Conservation (phyloP, 1,284 basidiomycete species). For the Phlebopus sp. region DNA sequence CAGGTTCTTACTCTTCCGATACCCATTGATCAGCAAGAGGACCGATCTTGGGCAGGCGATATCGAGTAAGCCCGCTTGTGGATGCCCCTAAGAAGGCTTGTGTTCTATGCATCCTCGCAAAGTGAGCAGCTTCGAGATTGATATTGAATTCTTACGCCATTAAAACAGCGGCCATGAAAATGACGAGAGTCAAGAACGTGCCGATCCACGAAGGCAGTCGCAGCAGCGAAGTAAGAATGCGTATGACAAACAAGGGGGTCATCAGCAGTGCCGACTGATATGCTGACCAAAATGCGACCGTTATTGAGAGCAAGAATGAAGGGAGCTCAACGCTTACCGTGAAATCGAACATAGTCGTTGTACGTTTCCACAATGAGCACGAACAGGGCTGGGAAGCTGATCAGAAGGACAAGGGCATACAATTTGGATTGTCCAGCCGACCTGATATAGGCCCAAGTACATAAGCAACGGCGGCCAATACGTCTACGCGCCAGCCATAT, state of each 20-base stretch:
- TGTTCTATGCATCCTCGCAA: constrained; percentile 38
- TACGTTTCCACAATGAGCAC: constrained; percentile 76
- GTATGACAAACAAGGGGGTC: constrained; percentile 59
- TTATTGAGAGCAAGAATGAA: constrained; percentile 4
- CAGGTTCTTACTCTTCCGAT: constrained; percentile 53
- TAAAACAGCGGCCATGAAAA: constrained; percentile 42
- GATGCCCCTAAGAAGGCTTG: constrained; percentile 68
- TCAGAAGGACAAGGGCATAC: constrained; percentile 6
- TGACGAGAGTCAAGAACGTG: constrained; percentile 44
- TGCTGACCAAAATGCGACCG: constrained; percentile 40
- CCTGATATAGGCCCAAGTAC: constrained; percentile 73
- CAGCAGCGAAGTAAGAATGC: constrained; percentile 56
- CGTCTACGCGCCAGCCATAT: constrained; percentile 67
- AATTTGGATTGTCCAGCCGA: constrained; percentile 32
- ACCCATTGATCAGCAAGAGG: constrained; percentile 73
- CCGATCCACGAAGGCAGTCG: constrained; percentile 48
- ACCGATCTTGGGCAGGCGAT: constrained; percentile 67
- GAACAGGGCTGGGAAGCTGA: constrained; percentile 48
- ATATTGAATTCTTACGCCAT: constrained; percentile 50
- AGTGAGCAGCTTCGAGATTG: constrained; percentile 9
- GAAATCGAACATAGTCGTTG: constrained; percentile 80
- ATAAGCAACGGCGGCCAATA: constrained; percentile 68
- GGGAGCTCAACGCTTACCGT: constrained; percentile 48
- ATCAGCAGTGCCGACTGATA: constrained; percentile 79
- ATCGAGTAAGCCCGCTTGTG: constrained; percentile 51